phyloP scores from a whole-genome alignment of 257 asterid species.

The Gynochthodes officinalis region DNA sequence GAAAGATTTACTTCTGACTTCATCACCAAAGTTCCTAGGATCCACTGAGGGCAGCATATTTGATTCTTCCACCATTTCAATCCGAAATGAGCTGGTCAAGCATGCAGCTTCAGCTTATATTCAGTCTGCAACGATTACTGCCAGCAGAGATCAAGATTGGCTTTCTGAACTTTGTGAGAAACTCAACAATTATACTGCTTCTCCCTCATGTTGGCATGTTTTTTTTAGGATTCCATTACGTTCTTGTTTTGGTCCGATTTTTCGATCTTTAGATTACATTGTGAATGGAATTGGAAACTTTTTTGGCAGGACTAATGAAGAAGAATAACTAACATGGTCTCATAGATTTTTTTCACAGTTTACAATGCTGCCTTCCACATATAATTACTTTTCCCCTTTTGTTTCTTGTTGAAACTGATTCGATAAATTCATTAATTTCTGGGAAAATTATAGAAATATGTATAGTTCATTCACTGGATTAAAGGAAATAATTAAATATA shows the following conservation, averaged over 20 bases:
- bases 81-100: constrained; percentile 58
- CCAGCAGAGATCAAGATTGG: constrained; percentile 27
- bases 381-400: neutral
- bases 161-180: constrained; percentile 24
- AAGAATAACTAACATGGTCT: too few species aligned
- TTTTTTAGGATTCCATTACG: constrained; percentile 20
- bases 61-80: constrained; percentile 34
- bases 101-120: constrained; percentile 71
- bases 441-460: too few species aligned
- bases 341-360: neutral
- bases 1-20: constrained; percentile 38
- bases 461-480: too few species aligned
- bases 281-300: constrained; percentile 29
- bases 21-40: constrained; percentile 24
- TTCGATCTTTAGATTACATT: constrained; percentile 25
- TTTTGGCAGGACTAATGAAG: neutral
- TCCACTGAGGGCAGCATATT: constrained; percentile 16
- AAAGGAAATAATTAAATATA: too few species aligned
- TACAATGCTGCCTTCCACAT: neutral
- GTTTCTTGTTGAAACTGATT: too few species aligned
- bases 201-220: constrained; percentile 29
- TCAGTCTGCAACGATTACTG: constrained; percentile 47
- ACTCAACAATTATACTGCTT: constrained; percentile 19
- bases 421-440: neutral
- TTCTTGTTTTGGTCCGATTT: constrained; percentile 24